Evolutionary conservation across 345 rosid species (phyloP), one percentile per base, ranked within the genome.

Genomic region (Hirschfeldia incana): DNA sequence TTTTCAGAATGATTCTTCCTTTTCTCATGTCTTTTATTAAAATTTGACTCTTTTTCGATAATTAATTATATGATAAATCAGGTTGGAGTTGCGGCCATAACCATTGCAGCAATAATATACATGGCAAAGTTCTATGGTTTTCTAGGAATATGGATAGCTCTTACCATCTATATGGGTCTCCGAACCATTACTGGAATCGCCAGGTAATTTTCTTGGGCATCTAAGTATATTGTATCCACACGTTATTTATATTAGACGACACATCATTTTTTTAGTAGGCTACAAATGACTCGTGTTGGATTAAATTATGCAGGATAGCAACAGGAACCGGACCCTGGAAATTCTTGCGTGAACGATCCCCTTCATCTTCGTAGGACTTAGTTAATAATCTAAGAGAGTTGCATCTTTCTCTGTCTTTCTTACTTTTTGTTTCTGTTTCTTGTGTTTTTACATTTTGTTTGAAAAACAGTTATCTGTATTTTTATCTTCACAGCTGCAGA

Each of bases 321-420:
- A 89, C 93, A 28, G 98, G 92, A 57, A 93, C 91, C 2, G 99
- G 98, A 78, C 99, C 98, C 0, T 95, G 99, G 99, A 79, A 75
- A 33, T 95, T 82, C 80, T 84, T 95, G 7, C 85, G 82, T 82
- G 86, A 79, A 39, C 37, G 73, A 83, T 68, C 75, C 17, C 42
- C 76, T 70, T 70, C 49, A 36, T 68, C 67, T 36, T 68, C 75
- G 3, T 79, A 79, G 64, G 74, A 73, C 39, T 78, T 73, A 66
- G 64, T 72, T 49, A 4, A 49, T 49, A 49, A 13, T 49, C 12
- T 30, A n/a, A 32, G 28, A 13, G 68, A 59, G 64, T 51, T 61
- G 29, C 26, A 6, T 46, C 32, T 59, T 70, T 28, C 29, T 51
- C 57, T 10, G 33, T 27, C 64, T 13, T 67, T 34, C 69, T 49